Evolutionary conservation across 208 protist species (phyloP), one percentile per base, ranked within the genome.

Genomic region (Trypanosoma brucei): DNA sequence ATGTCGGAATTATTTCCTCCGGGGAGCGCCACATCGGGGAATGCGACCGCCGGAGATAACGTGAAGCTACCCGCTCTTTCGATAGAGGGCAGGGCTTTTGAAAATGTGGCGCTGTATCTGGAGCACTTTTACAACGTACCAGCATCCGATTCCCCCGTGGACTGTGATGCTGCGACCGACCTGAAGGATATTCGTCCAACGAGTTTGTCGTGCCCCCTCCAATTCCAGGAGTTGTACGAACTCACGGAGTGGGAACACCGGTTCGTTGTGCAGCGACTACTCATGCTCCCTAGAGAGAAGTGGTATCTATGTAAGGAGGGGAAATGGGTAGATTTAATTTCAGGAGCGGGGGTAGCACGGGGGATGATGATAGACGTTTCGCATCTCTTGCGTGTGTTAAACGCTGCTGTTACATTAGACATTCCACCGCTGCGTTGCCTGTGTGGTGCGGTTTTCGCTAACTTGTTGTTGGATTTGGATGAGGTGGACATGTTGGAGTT

Each of bases 21-120:
- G 6, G 11, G 42, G 42, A 14, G 42, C 9, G 68, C 79, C 14
- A 50, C 48, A 1, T 58, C 75, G 6, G 63, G 62, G 30, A 36
- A 59, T 37, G 34, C 38, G 44, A 56, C 30, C 6, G 33, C 53
- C 14, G 11, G 14, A 44, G 34, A 14, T 33, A 6, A 40, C 6
- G 3, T 70, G 14, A 59, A 68, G 36, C 8, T 87, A 13, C 78
- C 75, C 2, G 71, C 89, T 0, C 70, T 77, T 9, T 79, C 78
- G 36, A 13, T 92, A 3, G 37, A 62, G 35, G 30, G 46, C 3
- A 42, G 38, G 1, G 54, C 68, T 8, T 93, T 93, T 65, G 57
- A 81, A 52, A 75, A 70, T 49, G 68, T 90, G 3, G 78, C 81
- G 31, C 45, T 82, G 9, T 93, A 88, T 63, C 49, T 83, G 70